phyloP scores from a whole-genome alignment of 1,284 basidiomycete genomes.

The Cystobasidium slooffiae region DNA sequence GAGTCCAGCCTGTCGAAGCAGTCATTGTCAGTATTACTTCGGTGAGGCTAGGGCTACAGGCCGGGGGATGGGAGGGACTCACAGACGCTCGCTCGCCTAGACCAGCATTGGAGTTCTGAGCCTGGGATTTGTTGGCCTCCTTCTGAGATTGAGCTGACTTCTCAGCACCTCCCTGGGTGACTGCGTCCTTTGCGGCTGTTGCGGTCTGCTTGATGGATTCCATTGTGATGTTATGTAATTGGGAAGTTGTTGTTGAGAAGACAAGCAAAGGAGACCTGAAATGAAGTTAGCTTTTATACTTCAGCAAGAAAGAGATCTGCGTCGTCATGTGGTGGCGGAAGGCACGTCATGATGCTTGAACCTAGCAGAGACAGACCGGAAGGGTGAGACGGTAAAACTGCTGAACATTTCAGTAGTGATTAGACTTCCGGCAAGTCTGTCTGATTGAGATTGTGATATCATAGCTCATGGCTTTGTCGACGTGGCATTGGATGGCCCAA shows the following conservation, averaged over 20 bases:
- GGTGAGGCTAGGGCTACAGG: too few species aligned
- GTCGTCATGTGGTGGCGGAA: conserved; percentile 19
- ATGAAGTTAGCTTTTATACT: conserved; percentile 6
- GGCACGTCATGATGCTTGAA: conserved; percentile 15
- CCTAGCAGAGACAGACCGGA: not conserved
- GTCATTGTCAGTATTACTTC: not conserved
- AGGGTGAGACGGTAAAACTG: too few species aligned
- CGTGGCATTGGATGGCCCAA: too few species aligned
- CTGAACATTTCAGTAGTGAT: not conserved
- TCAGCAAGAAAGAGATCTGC: not conserved
- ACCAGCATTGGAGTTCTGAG: conserved; percentile 42
- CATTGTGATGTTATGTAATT: not conserved
- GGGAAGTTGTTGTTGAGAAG: not conserved
- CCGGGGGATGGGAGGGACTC: not conserved
- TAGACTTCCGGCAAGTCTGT: not conserved
- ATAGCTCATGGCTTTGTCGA: too few species aligned
- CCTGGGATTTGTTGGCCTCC: conserved; percentile 37
- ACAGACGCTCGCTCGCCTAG: conserved; percentile 35
- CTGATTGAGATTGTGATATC: too few species aligned
- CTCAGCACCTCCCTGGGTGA: conserved; percentile 12
- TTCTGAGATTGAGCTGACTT: conserved; percentile 16
- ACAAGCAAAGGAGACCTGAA: not conserved
- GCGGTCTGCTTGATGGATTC: conserved; percentile 33
- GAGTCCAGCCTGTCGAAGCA: conserved; percentile 22
- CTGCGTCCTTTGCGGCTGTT: conserved; percentile 14